Evolutionary conservation across 2,329 filamentous ascomycete species (phyloP), one percentile per base, ranked within the genome.

Genomic region (Alternaria brassicae): DNA sequence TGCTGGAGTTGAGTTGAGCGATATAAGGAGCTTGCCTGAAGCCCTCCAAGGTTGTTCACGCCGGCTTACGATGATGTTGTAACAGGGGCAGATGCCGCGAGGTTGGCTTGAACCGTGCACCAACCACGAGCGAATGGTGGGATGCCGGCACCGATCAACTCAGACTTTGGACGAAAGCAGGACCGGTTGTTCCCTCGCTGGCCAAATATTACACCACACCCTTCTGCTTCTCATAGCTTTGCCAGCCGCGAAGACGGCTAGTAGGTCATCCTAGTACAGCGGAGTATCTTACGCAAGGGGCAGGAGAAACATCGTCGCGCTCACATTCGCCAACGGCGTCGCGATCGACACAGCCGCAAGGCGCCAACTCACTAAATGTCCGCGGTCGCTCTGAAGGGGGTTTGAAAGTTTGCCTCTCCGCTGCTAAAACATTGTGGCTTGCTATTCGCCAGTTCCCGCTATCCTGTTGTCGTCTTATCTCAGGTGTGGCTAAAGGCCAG

Each of bases 391-490:
- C 58, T 40, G 58, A 53, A 41, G 28, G 52, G 52, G 53, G 56
- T 60, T 56, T 61, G 37, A 30, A 54, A 37, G 9, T 7, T 21
- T 30, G 39, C 44, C 36, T 25, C 23, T 55, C 21, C 37, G 40
- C 42, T 21, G 30, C 58, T 44, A 25, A 48, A 25, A 44, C 53
- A 50, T 55, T 19, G 54, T 27, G 17, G 37, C 17, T 48, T 37
- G 27, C 41, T 37, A 58, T 50, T 61, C 51, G 53, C 53, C 34
- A 60, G 34, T 36, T 15, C 17, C 28, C 45, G 23, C 58, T 54
- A 39, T 59, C 32, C 32, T 42, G 19, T 61, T 69, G 68, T 67
- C 65, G 63, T 53, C 65, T 73, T 74, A 73, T 72, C 72, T 63
- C 42, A 59, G 52, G 56, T 67, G 62, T 66, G 60, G 66, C 63